Evolutionary conservation across 176 grass and related monocot species (phyloP).

Genomic region (Triticum turgidum): DNA sequence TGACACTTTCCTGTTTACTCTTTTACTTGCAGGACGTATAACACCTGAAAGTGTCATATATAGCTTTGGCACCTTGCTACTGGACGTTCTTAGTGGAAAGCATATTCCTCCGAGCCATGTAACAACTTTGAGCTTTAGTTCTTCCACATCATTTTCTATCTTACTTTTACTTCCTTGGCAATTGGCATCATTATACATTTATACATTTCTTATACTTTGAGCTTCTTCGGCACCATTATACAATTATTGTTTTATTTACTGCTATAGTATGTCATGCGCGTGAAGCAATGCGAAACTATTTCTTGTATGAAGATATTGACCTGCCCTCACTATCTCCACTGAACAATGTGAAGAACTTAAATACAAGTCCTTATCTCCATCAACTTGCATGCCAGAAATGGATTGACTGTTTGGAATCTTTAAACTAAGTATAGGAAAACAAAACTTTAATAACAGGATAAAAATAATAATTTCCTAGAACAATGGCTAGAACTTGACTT

Average conservation of each 20-base stretch:
- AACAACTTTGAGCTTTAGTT: conserved; percentile 36
- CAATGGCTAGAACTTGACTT: neutral
- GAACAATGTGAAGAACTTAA: neutral
- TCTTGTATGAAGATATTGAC: neutral
- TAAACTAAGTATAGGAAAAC: neutral
- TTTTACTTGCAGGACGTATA: conserved; percentile 75
- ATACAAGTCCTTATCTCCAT: neutral
- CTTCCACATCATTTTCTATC: neutral
- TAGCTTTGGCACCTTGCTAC: conserved; percentile 92
- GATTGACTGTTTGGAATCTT: conserved; percentile 7
- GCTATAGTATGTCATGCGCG: neutral
- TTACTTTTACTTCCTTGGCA: neutral
- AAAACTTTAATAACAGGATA: neutral
- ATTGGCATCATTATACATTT: neutral
- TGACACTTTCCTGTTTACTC: conserved; percentile 16
- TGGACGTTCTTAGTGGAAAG: conserved; percentile 98
- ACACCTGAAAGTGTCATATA: conserved; percentile 97
- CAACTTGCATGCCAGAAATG: conserved; percentile 19
- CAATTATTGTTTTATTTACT: neutral
- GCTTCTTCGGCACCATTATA: neutral
- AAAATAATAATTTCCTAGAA: conserved; percentile 6
- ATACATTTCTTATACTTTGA: neutral
- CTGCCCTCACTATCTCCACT: neutral
- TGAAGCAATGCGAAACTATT: neutral
- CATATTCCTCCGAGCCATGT: conserved; percentile 99